Conservation (phyloP, 768 basidiomycete genomes). For the Termitomyces sp. region DNA sequence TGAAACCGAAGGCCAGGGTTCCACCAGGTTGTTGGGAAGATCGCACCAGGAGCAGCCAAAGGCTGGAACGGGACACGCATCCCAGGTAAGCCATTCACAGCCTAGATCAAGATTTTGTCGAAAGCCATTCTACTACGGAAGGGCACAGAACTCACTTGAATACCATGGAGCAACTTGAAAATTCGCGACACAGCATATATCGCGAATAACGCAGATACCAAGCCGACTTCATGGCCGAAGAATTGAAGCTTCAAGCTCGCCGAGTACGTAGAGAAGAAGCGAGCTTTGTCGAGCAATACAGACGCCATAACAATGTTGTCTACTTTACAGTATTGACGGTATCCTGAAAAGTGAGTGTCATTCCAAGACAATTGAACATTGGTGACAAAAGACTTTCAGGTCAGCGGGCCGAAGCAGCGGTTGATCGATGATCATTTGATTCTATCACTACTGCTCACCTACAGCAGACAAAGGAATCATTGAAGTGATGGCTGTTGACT, state of each 20-base stretch:
- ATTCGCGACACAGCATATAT: conserved; percentile 27
- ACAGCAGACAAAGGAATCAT: too few relatives aligned
- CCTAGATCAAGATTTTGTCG: conserved; percentile 16
- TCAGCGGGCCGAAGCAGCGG: background rate
- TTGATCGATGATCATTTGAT: background rate
- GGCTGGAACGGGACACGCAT: conserved; percentile 37
- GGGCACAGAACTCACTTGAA: conserved; percentile 22
- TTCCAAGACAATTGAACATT: background rate
- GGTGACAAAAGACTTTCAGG: background rate
- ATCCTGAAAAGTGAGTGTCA: background rate
- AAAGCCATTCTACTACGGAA: background rate
- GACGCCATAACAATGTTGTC: background rate
- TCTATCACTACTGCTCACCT: too few relatives aligned
- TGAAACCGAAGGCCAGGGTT: conserved; percentile 31
- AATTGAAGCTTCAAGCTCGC: conserved; percentile 3
- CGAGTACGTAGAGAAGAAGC: background rate
- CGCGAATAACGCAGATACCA: conserved; percentile 12
- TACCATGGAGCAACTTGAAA: conserved; percentile 23
- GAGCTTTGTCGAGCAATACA: background rate
- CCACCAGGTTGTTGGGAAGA: conserved; percentile 38
- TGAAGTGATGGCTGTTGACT: too few relatives aligned
- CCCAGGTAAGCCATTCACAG: conserved; percentile 33
- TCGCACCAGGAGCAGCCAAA: conserved; percentile 28
- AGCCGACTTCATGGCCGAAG: conserved; percentile 11
- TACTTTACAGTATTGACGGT: background rate